Percentiles rank a stretch among this genome's conserved stretches.
Conservation (phyloP, 768 basidiomycete species). For the Lentinus brumalis region DNA sequence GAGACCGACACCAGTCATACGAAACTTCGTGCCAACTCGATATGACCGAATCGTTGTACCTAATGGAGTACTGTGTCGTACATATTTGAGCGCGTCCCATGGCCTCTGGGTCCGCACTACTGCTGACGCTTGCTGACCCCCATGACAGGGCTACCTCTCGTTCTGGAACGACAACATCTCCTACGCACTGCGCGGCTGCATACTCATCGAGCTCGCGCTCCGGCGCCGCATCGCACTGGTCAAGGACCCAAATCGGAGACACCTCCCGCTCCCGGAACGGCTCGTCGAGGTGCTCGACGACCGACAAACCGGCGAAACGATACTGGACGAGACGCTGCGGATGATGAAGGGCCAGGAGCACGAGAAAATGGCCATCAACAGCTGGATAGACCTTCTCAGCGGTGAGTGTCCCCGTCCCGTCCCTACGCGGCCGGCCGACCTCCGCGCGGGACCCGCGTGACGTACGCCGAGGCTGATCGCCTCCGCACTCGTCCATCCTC, state of each 20-base stretch:
- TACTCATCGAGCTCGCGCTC: constrained; percentile 96
- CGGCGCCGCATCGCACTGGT: constrained; percentile 91
- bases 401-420: constrained; percentile 55
- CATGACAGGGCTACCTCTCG: constrained; percentile 80
- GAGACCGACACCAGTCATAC: too few relatives aligned
- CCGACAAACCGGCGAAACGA: constrained; percentile 91
- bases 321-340: constrained; percentile 92
- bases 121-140: neutral
- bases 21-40: too few relatives aligned
- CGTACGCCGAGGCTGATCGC: constrained; percentile 10
- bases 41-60: too few relatives aligned
- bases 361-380: constrained; percentile 81
- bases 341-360: constrained; percentile 87
- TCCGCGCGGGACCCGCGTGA: neutral
- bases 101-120: neutral
- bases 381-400: constrained; percentile 93
- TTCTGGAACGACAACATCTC: constrained; percentile 99
- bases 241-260: constrained; percentile 75
- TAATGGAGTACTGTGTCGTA: too few relatives aligned
- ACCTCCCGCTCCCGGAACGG: constrained; percentile 77
- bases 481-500: neutral
- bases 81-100: neutral
- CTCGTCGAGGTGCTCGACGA: constrained; percentile 91
- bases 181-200: constrained; percentile 97
- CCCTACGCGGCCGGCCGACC: neutral